Base-by-base conservation (phyloP, 2,329 filamentous ascomycete species). In the Dothiorella sarmentorum region DNA sequence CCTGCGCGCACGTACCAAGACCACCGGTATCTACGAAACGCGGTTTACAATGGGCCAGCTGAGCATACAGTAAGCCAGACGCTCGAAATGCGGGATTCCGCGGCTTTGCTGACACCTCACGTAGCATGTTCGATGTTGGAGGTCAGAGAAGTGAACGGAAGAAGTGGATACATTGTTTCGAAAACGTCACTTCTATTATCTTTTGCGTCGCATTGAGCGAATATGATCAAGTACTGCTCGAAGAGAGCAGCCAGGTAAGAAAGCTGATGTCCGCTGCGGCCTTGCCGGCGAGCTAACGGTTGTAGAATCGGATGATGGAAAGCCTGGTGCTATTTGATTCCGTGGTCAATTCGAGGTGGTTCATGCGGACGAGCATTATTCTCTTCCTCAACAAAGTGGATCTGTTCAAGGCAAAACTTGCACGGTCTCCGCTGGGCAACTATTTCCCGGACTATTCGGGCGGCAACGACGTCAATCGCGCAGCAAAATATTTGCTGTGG, bases 151-250 rank as follows among this genome's bases (percentile, higher is more conserved):
- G 93, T 74, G 94, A 99, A 76, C 85, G 94, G 63, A 99, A 99
- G 81, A 99, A 99, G 79, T 99, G 94, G 94, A 99, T 99, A 71
- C 94, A 99, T 77, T 99, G 94, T 78, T 99, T 99, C 74, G 94
- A 99, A 75, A 97, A 97, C 68, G 94, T 99, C 68, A 99, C 94
- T 42, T 97, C 94, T 3, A 99, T 99, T 74, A 99, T 99, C 66
- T 99, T 99, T 76, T 99, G 94, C 71, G 94, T 99, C 62, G 94
- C 94, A 15, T 78, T 99, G 66, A 97, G 92, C 78, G 94, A 99
- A 76, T 99, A 99, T 73, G 94, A 99, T 70, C 94, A 99, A 76
- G 93, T 97, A 4, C 80, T 99, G 56, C 80, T 99, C 38, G 94
- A 99, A 76, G 94, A 97, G 76, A 96, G 90, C 76, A 97, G 93